Evolutionary conservation across 108 stramenopile genomes (phyloP), one percentile per base, ranked within the genome.

Genomic region (Fragilaria radians): DNA sequence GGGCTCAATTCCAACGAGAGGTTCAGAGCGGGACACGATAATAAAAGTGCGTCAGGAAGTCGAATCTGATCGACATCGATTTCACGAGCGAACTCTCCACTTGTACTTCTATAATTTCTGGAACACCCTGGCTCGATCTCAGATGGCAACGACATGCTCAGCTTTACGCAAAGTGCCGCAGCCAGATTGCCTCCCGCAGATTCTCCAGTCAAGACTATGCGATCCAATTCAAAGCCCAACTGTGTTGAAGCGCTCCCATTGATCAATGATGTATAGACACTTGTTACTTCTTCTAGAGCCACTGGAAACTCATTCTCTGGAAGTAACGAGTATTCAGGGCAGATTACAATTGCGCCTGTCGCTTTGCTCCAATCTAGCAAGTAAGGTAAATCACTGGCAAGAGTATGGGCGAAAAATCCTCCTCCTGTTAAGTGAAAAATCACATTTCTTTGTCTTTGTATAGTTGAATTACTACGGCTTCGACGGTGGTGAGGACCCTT

Each of bases 361-460:
- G 74, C 55, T 46, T 73, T 68, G 42, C 79, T 81, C 91, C 91
- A 92, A 70, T 92, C 91, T 32, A 85, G 61, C 18, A 92, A 53
- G 54, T 74, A 92, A 0, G 87, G 87, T 33, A 92, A 33, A 59
- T 92, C 91, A 22, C 82, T 78, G 21, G 86, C 91, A 53, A 88
- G 78, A 0, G 82, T 92, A 55, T 92, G 91, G 3, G 82, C 82
- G 57, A 88, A 92, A 58, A 83, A 92, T 0, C 87, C 91, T 9
- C 91, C 86, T 0, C 87, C 91, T 5, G 87, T 86, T 32, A 86
- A 61, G 58, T 92, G 91, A 23, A 92, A 72, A 54, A 92, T 88
- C 9, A 92, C 62, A 63, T 92, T 76, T 17, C 72, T 51, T 61
- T 64, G 70, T 46, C 65, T 65, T 68, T 49, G 11, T 7, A 7